Conservation (phyloP, 306 rosid genomes). For the Dalbergia oliveri region DNA sequence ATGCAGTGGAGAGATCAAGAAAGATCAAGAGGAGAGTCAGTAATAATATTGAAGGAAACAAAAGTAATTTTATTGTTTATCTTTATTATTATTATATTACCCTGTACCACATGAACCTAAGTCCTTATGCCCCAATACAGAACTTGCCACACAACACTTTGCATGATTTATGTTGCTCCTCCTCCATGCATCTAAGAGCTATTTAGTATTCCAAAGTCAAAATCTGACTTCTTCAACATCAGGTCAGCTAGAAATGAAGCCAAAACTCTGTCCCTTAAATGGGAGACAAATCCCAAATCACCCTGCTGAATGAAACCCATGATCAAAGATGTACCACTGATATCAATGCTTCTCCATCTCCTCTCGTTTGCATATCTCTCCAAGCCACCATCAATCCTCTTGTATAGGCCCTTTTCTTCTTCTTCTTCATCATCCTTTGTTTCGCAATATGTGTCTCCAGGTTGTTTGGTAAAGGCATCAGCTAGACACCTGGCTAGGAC, state of each 20-base stretch:
- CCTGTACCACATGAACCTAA: too few relatives aligned
- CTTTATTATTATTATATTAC: too few relatives aligned
- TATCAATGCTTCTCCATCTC: slow-evolving; percentile 66
- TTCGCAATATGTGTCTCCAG: not conserved
- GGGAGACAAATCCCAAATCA: slow-evolving; percentile 47
- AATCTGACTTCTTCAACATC: slow-evolving; percentile 48
- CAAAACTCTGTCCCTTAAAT: slow-evolving; percentile 62
- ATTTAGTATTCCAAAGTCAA: slow-evolving; percentile 65
- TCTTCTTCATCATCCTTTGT: not conserved
- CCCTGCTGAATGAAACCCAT: slow-evolving; percentile 58
- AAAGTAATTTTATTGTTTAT: too few relatives aligned
- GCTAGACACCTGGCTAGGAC: slow-evolving; percentile 68
- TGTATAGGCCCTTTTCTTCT: slow-evolving; percentile 41
- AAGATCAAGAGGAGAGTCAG: too few relatives aligned
- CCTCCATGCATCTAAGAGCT: not conserved
- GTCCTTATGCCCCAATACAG: too few relatives aligned
- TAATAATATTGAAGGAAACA: too few relatives aligned
- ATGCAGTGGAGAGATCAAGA: too few relatives aligned
- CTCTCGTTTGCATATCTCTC: slow-evolving; percentile 65
- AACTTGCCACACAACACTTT: too few relatives aligned
- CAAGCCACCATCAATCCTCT: slow-evolving; percentile 56
- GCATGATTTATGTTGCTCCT: not conserved
- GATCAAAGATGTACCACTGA: slow-evolving; percentile 51
- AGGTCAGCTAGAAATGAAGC: slow-evolving; percentile 41
- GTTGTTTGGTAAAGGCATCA: slow-evolving; percentile 49